These are phyloP conservation scores for Annona cherimola DNA, from an alignment of 164 flowering plant species.

Conservation along the genomic window DNA sequence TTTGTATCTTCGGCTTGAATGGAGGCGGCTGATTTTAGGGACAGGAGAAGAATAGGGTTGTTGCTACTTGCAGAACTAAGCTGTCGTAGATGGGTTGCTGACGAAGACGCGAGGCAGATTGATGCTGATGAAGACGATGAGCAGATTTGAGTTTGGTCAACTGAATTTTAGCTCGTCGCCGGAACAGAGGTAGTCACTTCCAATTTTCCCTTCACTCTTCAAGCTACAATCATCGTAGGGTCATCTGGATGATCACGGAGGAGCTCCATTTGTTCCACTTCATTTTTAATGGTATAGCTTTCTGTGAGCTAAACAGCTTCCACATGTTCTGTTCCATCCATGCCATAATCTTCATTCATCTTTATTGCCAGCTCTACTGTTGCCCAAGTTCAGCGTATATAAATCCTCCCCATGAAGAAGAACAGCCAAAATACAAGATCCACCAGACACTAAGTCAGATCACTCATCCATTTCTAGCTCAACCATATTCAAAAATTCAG, in stretches of 20 bases:
- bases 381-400: constrained; percentile 75
- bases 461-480: constrained; percentile 97
- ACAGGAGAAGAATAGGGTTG: no score
- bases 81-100: no score
- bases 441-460: constrained; percentile 82
- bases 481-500: constrained; percentile 82
- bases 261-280: constrained; percentile 51
- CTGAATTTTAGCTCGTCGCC: no score
- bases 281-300: constrained; percentile 68
- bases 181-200: constrained; percentile 44
- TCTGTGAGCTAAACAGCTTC: constrained; percentile 74
- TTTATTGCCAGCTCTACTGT: constrained; percentile 88
- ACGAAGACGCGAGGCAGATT: no score
- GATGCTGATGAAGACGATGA: no score
- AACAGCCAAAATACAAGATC: constrained; percentile 78
- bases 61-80: no score
- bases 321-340: constrained; percentile 21
- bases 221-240: constrained; percentile 44
- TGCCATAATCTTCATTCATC: constrained; percentile 13
- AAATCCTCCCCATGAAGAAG: constrained; percentile 63
- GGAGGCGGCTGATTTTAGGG: no score
- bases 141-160: no score
- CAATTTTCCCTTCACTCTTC: constrained; percentile 89
- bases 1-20: no score
- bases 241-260: constrained; percentile 71